Evolutionary conservation across 805 yeast genomes (phyloP).

Genomic region (Schizosaccharomyces octosporus): DNA sequence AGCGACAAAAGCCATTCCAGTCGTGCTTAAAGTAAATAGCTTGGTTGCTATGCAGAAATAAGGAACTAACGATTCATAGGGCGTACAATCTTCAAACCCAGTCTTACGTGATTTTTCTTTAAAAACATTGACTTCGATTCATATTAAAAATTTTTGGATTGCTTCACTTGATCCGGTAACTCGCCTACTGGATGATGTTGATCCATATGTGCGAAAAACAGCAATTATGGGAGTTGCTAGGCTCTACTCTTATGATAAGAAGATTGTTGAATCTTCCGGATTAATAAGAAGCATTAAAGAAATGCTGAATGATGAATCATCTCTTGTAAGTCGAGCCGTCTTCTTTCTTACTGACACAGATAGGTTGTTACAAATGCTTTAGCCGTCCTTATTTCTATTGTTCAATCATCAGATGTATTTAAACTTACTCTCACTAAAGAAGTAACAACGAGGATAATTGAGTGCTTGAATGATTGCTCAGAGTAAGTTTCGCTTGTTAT

Average conservation of each 20-base stretch:
- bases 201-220: constrained; percentile 37
- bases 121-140: constrained; percentile 36
- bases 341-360: constrained; percentile 15
- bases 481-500: constrained; percentile 13
- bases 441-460: constrained; percentile 22
- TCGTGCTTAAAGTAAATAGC: constrained; percentile 14
- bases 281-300: constrained; percentile 27
- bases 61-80: constrained; percentile 14
- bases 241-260: constrained; percentile 31
- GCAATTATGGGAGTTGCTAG: constrained; percentile 50
- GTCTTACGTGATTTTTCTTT: constrained; percentile 34
- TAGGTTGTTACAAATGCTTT: constrained; percentile 36
- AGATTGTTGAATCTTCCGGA: constrained; percentile 19
- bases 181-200: constrained; percentile 21
- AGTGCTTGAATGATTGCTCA: constrained; percentile 18
- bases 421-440: constrained; percentile 27
- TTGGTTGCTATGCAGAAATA: neutral
- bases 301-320: constrained; percentile 30
- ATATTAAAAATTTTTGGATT: constrained; percentile 25
- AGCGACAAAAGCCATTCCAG: constrained; percentile 30
- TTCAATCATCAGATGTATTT: constrained; percentile 29
- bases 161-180: constrained; percentile 20
- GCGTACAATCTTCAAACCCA: constrained; percentile 26
- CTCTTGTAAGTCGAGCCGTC: constrained; percentile 12
- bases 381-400: constrained; percentile 38